Base-by-base conservation (phyloP, 768 basidiomycete genomes). In the Postia placenta region DNA sequence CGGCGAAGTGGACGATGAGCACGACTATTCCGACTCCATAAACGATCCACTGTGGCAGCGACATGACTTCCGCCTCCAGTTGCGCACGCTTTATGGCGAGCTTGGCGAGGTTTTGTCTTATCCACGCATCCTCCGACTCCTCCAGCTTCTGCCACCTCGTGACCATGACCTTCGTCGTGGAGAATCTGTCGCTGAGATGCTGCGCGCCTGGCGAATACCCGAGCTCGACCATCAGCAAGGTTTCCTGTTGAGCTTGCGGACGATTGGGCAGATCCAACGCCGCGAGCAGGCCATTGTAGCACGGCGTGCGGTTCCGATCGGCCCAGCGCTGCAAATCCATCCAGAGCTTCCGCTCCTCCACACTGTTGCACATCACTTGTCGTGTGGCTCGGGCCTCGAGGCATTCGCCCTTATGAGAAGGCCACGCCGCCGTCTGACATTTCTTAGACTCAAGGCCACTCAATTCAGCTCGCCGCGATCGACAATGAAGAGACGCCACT, bases 391-490 rank as follows among this genome's bases (percentile, higher is more conserved):
- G 42, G 9, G 15, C 9, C 15, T 20, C 17, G 24, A 24, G 23
- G 25, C 42, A 43, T 17, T 5, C 23, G 11, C 15, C 6, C 28
- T 27, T 9, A 27, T 43, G 42, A 5, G 42, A 43, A 28, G 26
- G 24, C 42, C 42, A 43, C 26, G 25, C 42, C 25, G 25, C 15
- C 24, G 25, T 43, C 42, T 43, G 42, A 27, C 42, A 43, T 27
- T 43, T n/a, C n/a, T n/a, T n/a, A n/a, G n/a, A n/a, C n/a, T n/a
- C n/a, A n/a, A n/a, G n/a, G n/a, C n/a, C n/a, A n/a, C n/a, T n/a
- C n/a, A n/a, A n/a, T n/a, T n/a, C n/a, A n/a, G n/a, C n/a, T n/a
- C n/a, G n/a, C n/a, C n/a, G n/a, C n/a, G n/a, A n/a, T n/a, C n/a
- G n/a, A n/a, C n/a, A n/a, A n/a, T n/a, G n/a, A n/a, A n/a, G n/a